Evolutionary conservation across 179 eudicot genomes (phyloP).

Genomic region (Beta macrorhiza): DNA sequence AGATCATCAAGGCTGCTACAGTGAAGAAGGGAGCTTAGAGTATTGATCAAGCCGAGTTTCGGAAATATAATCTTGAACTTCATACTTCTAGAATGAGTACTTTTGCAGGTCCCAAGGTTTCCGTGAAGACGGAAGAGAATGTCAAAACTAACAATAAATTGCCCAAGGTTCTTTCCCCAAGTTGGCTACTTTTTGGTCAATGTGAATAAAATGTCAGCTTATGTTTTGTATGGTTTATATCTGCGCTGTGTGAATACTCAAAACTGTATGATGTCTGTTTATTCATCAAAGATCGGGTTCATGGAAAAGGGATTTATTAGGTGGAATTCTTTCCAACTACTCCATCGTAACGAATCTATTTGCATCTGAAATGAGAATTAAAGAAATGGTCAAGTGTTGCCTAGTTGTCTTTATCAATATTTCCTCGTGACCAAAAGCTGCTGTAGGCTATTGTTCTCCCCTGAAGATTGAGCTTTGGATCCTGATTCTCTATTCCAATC

Average conservation of each 20-base stretch:
- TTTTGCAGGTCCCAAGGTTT: background rate
- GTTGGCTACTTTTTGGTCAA: background rate
- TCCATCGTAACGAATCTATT: background rate
- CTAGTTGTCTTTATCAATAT: background rate
- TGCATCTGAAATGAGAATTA: background rate
- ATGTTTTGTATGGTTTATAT: background rate
- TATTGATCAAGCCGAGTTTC: background rate
- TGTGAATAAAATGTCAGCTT: background rate
- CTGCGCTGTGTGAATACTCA: background rate
- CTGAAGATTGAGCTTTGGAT: background rate
- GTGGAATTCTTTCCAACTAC: background rate
- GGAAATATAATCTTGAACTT: background rate
- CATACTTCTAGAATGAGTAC: background rate
- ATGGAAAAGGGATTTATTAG: background rate
- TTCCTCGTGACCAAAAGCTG: conserved; percentile 4
- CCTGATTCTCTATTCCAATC: background rate
- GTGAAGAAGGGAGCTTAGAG: conserved; percentile 28
- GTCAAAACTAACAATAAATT: background rate
- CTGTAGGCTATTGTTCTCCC: background rate
- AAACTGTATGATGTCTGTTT: background rate
- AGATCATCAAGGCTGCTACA: conserved; percentile 44
- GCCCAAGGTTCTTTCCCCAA: background rate
- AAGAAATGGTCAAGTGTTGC: background rate
- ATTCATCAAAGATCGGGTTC: background rate
- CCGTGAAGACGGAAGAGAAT: background rate